Evolutionary conservation across 495 filamentous ascomycete genomes (phyloP), one percentile per base, ranked within the genome.

Genomic region (Chaetomium fimeti): DNA sequence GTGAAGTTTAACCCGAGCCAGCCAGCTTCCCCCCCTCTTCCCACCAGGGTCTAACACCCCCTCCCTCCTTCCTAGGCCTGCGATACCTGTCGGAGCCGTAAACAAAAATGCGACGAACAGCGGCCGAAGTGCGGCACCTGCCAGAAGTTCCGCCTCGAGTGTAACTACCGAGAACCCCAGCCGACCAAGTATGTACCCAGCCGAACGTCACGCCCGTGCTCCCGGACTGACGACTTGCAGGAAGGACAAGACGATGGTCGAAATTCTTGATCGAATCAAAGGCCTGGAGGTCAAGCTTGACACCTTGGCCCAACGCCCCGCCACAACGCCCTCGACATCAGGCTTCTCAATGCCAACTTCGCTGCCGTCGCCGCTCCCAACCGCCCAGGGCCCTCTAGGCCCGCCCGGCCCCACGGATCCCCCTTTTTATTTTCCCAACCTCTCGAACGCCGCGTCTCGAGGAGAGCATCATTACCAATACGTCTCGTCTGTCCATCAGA

Each of bases 51-150:
- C 48, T 52, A 52, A 49, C 24, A 1, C n/a, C 7, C 43, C n/a
- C 32, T 36, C 11, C 22, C 15, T n/a, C 22, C 15, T n/a, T 24
- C 29, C 61, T 43, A 70, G 90, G 91, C 68, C 27, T 96, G 91
- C 76, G 90, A 92, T 78, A 94, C 91, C 32, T 96, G 91, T 72
- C 82, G 91, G 56, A 80, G 83, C 53, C 84, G 91, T 42, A 96
- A 96, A 82, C 93, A 94, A 75, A 92, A 91, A 78, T 96, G 91
- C 73, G 91, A 94, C 72, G 91, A 96, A 72, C 84, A 85, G 71
- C 88, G 93, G 70, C 91, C 91, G 47, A 87, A 87, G 74, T 96
- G 91, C 85, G 71, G 78, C 65, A 78, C 79, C n/a, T 83, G 76
- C 72, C 79, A 80, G 64, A 71, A 70, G 64, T 74, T 71, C 73